phyloP scores from a whole-genome alignment of 2,329 filamentous ascomycete species.

The Fusarium zealandicum region DNA sequence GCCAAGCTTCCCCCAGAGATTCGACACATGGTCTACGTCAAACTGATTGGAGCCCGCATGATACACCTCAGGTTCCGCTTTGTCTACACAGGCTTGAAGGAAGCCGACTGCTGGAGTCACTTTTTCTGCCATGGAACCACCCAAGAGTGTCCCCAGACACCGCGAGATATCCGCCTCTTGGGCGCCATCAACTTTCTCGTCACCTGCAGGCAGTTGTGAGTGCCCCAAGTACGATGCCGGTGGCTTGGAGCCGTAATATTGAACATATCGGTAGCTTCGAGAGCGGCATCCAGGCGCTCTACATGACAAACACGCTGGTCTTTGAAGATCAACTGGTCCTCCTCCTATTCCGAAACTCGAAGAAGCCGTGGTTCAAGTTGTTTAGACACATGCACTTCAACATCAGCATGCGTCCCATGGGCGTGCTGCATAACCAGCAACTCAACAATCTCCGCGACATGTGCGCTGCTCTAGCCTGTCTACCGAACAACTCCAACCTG shows the following conservation, averaged over 20 bases:
- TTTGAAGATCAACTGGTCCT: not conserved
- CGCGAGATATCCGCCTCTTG: not conserved
- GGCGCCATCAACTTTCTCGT: not conserved
- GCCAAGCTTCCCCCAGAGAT: constrained; percentile 4
- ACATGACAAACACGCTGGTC: not conserved
- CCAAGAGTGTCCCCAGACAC: not conserved
- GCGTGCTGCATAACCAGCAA: no score
- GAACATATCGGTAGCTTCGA: not conserved
- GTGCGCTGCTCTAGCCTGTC: no score
- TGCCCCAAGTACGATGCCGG: no score
- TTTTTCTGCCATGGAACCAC: not conserved
- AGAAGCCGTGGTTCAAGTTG: no score
- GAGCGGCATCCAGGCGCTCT: not conserved
- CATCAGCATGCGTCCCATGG: no score
- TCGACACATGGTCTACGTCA: not conserved
- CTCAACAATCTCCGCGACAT: no score
- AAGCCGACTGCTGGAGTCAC: not conserved
- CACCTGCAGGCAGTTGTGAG: constrained; percentile 1
- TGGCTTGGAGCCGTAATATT: not conserved
- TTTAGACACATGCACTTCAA: no score
- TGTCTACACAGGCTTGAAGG: no score
- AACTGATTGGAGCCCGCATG: not conserved
- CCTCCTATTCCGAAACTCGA: not conserved
- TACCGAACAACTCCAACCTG: no score
- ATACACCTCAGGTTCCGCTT: not conserved